Conservation (phyloP, 2,329 filamentous ascomycete species). For the Teratosphaeria zuluensis region DNA sequence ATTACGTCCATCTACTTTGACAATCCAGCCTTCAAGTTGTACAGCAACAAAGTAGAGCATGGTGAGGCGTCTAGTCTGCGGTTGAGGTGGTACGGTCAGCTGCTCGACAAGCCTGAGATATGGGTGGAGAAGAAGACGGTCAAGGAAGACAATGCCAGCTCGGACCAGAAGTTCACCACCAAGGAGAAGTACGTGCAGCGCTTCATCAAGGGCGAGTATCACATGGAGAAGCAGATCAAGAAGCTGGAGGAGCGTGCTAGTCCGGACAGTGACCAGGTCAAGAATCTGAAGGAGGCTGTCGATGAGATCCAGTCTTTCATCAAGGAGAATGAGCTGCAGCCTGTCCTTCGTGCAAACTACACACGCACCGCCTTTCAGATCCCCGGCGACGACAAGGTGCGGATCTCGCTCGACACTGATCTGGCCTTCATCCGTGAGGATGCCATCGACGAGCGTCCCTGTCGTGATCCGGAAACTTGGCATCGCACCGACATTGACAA, state of each 20-base stretch:
- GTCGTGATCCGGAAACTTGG: conserved; percentile 80
- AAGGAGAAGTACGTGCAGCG: conserved; percentile 90
- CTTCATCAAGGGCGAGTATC: conserved; percentile 79
- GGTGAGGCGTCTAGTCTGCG: conserved; percentile 72
- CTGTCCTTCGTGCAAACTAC: conserved; percentile 85
- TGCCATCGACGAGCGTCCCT: conserved; percentile 77
- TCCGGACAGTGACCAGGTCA: conserved; percentile 54
- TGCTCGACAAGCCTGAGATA: conserved; percentile 69
- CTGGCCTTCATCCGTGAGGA: conserved; percentile 75
- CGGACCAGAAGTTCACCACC: conserved; percentile 70
- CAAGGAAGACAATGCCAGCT: conserved; percentile 63
- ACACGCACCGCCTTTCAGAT: conserved; percentile 94
- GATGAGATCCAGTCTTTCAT: conserved; percentile 72
- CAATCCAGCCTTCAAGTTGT: conserved; percentile 74
- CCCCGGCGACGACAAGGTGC: conserved; percentile 78
- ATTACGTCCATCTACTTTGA: conserved; percentile 97
- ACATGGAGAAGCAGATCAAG: conserved; percentile 79
- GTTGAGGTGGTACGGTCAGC: conserved; percentile 82
- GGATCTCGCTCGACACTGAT: conserved; percentile 87
- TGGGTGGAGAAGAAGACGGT: conserved; percentile 84
- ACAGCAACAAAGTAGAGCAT: conserved; percentile 72
- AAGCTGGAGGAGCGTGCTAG: conserved; percentile 74
- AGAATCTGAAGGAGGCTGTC: conserved; percentile 61
- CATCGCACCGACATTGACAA: conserved; percentile 85
- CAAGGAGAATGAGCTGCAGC: conserved; percentile 65